These are phyloP conservation scores for Cicer judaicum DNA, from an alignment of 306 rosid genomes.

Conservation along the genomic window DNA sequence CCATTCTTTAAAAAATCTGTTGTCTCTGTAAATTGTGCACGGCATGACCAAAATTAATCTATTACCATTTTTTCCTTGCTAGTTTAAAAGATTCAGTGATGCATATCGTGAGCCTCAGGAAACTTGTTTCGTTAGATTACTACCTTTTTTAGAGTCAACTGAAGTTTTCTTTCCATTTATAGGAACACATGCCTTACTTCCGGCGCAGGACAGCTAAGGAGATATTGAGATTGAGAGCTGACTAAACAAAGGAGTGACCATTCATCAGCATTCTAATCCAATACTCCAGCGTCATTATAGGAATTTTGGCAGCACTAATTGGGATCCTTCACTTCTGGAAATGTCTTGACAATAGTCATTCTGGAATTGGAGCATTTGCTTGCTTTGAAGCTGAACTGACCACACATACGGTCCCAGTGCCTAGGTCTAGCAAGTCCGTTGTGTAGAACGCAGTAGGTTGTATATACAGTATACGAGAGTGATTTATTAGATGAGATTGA, in stretches of 20 bases:
- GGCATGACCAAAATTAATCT: constrained; percentile 3
- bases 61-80: constrained; percentile 4
- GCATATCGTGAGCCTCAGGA: constrained; percentile 18
- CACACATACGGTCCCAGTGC: not conserved
- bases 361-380: constrained; percentile 35
- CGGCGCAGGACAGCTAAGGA: constrained; percentile 90
- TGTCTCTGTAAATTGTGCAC: not conserved
- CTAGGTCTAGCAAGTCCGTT: constrained; percentile 6
- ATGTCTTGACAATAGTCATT: constrained; percentile 29
- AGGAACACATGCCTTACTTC: constrained; percentile 94
- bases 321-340: constrained; percentile 32
- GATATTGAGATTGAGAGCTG: constrained; percentile 77
- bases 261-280: constrained; percentile 2
- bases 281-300: not conserved
- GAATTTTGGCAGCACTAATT: constrained; percentile 23
- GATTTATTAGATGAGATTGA: constrained; percentile 39
- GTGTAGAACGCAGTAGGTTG: constrained; percentile 47
- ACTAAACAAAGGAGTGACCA: constrained; percentile 54
- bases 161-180: constrained; percentile 44
- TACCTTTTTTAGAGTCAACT: constrained; percentile 25
- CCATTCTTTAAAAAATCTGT: not conserved
- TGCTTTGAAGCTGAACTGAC: constrained; percentile 25
- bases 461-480: constrained; percentile 44
- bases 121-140: not conserved
- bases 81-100: constrained; percentile 1